Evolutionary conservation across 768 basidiomycete species (phyloP).

Genomic region (Imleria badia): DNA sequence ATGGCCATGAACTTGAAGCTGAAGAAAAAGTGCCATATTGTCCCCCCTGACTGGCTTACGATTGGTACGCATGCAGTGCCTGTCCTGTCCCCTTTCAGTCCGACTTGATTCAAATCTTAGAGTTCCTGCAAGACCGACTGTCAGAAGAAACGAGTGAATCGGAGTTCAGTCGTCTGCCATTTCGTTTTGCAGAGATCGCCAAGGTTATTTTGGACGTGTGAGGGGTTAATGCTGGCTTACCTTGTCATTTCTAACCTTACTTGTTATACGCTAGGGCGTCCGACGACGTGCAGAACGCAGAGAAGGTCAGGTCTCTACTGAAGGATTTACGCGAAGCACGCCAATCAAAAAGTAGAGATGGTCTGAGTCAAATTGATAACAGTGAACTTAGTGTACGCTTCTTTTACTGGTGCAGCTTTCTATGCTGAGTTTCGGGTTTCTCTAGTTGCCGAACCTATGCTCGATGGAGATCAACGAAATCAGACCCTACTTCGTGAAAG

Average conservation of each 20-base stretch:
- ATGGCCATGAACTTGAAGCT: constrained; percentile 91
- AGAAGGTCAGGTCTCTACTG: constrained; percentile 78
- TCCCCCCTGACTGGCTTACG: constrained; percentile 86
- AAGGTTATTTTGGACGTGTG: constrained; percentile 94
- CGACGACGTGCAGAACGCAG: constrained; percentile 85
- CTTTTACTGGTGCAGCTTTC: background rate
- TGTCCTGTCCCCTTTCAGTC: background rate
- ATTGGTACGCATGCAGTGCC: constrained; percentile 56
- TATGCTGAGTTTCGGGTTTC: background rate
- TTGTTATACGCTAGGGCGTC: constrained; percentile 58
- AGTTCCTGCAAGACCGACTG: constrained; percentile 76
- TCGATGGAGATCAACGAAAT: constrained; percentile 96
- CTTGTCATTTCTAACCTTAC: background rate
- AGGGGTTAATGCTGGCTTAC: constrained; percentile 26
- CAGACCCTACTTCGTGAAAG: constrained; percentile 80
- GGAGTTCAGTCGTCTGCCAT: constrained; percentile 79
- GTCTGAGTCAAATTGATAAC: constrained; percentile 77
- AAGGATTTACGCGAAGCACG: constrained; percentile 96
- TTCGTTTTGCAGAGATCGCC: constrained; percentile 86
- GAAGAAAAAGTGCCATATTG: constrained; percentile 93
- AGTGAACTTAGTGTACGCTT: constrained; percentile 77
- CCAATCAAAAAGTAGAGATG: constrained; percentile 89
- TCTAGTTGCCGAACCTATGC: constrained; percentile 77
- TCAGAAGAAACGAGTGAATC: constrained; percentile 70
- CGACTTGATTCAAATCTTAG: constrained; percentile 38